Evolutionary conservation across 768 basidiomycete genomes (phyloP), one percentile per base, ranked within the genome.

Genomic region (Bullera alba): DNA sequence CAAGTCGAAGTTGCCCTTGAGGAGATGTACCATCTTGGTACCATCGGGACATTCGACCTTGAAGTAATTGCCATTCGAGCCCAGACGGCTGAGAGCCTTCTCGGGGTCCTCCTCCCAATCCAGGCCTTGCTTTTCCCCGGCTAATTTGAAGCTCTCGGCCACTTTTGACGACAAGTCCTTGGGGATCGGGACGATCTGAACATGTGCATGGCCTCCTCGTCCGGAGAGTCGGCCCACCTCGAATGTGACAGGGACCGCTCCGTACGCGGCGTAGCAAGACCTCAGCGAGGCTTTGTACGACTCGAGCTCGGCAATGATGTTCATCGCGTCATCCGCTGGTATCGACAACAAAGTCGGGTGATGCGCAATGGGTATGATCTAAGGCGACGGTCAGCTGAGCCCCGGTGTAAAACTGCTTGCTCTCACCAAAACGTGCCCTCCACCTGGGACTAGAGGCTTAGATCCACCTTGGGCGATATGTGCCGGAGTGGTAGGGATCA

Each of bases 341-440:
- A 97, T 84, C 5, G 86, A 81, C 21, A 80, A 79, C 46, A 85
- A 83, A 0, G 93, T 95, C 5, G 87, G 87, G 64, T 87, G 89
- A 72, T 99, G 95, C 0, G 86, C 82, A 48, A 74, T 73, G 27
- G 73, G 73, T 29, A 74, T 72, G 64, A 99, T 76, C 76, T 1
- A 16, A 16, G 21, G 19, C n/a, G 23, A 29, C 25, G 8, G 53
- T 42, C 41, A 46, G 55, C 42, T 6, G 19, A 17, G 19, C 38
- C 48, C 17, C 17, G 3, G 32, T 17, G 2, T 16, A 27, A 17
- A 21, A 5, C 19, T 2, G 49, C 10, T 10, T 16, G 2, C 5
- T 34, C 96, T 84, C 49, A 97, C 85, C 32, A 99, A 79, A 30
- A 93, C 84, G 69, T 99, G 95, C 0, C 95, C 95, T 19, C 95